Percentiles rank a stretch among this genome's conserved stretches.
These are phyloP conservation scores for Calonectria pseudoturangicola DNA, from an alignment of 2,329 filamentous ascomycete genomes.

Conservation along the genomic window DNA sequence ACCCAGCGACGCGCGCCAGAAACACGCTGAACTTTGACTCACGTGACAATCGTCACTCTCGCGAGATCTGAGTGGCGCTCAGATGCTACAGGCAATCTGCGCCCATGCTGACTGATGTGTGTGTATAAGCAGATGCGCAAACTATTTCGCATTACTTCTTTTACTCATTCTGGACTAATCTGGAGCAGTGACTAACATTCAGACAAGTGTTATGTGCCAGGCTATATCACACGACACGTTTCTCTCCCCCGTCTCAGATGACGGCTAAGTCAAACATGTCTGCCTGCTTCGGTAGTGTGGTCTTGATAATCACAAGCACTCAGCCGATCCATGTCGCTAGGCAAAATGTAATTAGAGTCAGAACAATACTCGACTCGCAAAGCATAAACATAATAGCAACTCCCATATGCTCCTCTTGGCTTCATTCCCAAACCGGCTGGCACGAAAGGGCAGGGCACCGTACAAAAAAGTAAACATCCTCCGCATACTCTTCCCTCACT, in stretches of 20 bases:
- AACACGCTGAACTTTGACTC: constrained; percentile 39
- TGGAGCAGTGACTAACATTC: not conserved
- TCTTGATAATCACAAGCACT: constrained; percentile 21
- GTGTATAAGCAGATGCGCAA: not conserved
- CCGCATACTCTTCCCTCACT: constrained; percentile 34
- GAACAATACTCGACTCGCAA: constrained; percentile 43
- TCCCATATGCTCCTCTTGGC: constrained; percentile 54
- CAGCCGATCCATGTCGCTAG: constrained; percentile 29
- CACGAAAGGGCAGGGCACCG: constrained; percentile 53
- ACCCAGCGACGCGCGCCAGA: constrained; percentile 39
- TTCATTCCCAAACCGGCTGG: constrained; percentile 54
- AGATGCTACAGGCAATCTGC: not conserved
- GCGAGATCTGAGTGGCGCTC: not conserved
- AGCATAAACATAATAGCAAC: constrained; percentile 52
- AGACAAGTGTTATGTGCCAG: not conserved
- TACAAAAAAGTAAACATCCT: constrained; percentile 51
- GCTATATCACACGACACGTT: constrained; percentile 21
- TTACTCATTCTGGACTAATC: not conserved
- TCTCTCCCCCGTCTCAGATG: constrained; percentile 17
- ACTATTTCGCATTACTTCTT: not conserved
- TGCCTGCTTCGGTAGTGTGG: constrained; percentile 3
- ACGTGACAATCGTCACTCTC: constrained; percentile 33
- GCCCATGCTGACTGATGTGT: constrained; percentile 1
- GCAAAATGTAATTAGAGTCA: constrained; percentile 44
- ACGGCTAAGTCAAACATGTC: not conserved